phyloP scores from a whole-genome alignment of 441 rosid genomes.

The Geranium incanum region DNA sequence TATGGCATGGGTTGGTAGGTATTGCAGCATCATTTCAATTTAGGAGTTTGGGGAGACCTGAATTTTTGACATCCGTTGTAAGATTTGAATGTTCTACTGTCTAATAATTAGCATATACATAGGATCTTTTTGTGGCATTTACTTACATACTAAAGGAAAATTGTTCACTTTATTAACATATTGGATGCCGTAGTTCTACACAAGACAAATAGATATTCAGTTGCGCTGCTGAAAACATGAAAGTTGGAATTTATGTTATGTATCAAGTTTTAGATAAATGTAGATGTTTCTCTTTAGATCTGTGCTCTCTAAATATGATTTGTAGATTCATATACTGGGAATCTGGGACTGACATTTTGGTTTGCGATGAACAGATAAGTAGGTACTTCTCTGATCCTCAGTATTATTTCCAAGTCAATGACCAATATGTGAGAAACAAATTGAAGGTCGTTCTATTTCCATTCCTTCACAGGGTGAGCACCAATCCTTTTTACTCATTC shows the following conservation, averaged over 20 bases:
- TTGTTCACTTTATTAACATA: no score
- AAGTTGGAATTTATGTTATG: neutral
- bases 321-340: neutral
- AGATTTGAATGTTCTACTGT: no score
- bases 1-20: no score
- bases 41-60: no score
- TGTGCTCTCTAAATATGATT: neutral
- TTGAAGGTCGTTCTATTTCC: slow-evolving; percentile 28
- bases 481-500: neutral
- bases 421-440: slow-evolving; percentile 26
- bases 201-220: neutral
- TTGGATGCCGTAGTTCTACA: no score
- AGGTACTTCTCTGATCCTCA: slow-evolving; percentile 20
- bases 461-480: slow-evolving; percentile 24
- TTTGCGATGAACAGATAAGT: slow-evolving; percentile 13
- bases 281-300: neutral
- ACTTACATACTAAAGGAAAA: no score
- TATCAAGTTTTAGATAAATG: neutral
- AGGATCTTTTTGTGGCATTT: no score
- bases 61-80: no score
- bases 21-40: no score
- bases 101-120: no score
- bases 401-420: slow-evolving; percentile 30
- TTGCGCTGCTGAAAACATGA: neutral
- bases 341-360: neutral